These are phyloP conservation scores for Cochlearia excelsa DNA, from an alignment of 345 rosid species.

Conservation along the genomic window DNA sequence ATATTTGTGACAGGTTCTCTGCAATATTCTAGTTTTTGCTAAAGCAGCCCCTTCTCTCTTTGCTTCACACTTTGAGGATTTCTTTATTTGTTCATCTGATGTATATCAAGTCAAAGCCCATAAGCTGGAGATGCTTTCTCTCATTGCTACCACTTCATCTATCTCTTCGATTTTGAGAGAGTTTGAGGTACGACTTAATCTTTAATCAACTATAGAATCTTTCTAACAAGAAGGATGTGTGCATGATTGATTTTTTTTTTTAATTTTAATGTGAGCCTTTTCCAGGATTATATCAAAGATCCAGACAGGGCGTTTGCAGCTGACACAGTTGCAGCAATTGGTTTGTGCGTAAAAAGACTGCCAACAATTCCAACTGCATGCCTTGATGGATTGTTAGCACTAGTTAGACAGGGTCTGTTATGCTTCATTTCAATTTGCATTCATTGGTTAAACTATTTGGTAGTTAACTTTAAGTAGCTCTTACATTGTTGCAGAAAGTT, in stretches of 20 bases:
- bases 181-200: conserved; percentile 62
- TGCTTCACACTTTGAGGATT: conserved; percentile 68
- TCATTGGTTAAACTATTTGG: conserved; percentile 4
- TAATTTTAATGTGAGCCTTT: conserved; percentile 11
- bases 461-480: conserved; percentile 25
- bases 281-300: conserved; percentile 85
- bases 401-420: conserved; percentile 64
- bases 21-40: conserved; percentile 83
- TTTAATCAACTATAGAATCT: neutral
- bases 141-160: conserved; percentile 64
- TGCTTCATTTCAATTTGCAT: conserved; percentile 14
- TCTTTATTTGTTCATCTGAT: conserved; percentile 74
- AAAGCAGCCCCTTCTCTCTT: conserved; percentile 80
- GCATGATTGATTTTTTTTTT: neutral
- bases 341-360: conserved; percentile 71
- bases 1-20: conserved; percentile 62
- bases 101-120: conserved; percentile 74
- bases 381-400: conserved; percentile 67
- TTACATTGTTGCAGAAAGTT: conserved; percentile 51
- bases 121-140: conserved; percentile 91
- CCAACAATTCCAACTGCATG: conserved; percentile 63
- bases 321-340: conserved; percentile 79
- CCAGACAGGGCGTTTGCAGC: conserved; percentile 93
- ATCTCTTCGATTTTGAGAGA: conserved; percentile 70
- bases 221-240: conserved; percentile 13